A percentile compares a stretch with the other conserved stretches of the same genome.
phyloP scores from a whole-genome alignment of 2,329 filamentous ascomycete species.

The Fonsecaea monophora region DNA sequence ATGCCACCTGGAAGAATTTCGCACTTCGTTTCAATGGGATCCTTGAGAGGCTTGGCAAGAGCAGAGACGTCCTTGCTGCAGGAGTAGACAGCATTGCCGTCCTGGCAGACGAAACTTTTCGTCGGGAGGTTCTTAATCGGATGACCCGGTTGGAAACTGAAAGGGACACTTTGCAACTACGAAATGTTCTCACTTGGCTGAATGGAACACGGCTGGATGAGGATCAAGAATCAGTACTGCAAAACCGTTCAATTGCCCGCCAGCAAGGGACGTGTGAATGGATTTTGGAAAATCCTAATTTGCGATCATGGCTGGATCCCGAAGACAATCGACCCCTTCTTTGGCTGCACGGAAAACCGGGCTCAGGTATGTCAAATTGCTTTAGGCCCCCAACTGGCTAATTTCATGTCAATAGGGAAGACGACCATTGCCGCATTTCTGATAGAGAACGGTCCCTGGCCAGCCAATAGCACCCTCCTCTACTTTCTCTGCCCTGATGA shows the following conservation, averaged over 20 bases:
- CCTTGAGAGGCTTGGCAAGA: background rate
- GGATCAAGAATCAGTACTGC: background rate
- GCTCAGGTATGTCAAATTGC: slow-evolving; percentile 2
- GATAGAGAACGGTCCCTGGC: no score
- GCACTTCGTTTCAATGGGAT: background rate
- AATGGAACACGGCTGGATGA: background rate
- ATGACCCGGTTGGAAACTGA: background rate
- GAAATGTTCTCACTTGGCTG: background rate
- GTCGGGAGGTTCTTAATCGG: background rate
- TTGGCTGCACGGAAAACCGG: slow-evolving; percentile 19
- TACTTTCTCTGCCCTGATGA: no score
- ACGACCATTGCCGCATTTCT: no score
- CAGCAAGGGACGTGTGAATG: slow-evolving; percentile 37
- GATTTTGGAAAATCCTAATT: slow-evolving; percentile 32
- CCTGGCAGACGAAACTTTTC: background rate
- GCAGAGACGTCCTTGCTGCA: background rate
- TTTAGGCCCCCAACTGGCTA: no score
- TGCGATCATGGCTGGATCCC: slow-evolving; percentile 35
- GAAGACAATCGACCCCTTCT: slow-evolving; percentile 22
- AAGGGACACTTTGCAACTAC: background rate
- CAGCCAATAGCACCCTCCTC: no score
- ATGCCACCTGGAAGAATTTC: background rate
- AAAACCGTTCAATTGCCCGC: background rate
- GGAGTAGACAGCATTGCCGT: background rate
- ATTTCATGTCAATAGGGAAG: no score